Evolutionary conservation across 805 yeast genomes (phyloP).

Genomic region (Hanseniaspora vineae): DNA sequence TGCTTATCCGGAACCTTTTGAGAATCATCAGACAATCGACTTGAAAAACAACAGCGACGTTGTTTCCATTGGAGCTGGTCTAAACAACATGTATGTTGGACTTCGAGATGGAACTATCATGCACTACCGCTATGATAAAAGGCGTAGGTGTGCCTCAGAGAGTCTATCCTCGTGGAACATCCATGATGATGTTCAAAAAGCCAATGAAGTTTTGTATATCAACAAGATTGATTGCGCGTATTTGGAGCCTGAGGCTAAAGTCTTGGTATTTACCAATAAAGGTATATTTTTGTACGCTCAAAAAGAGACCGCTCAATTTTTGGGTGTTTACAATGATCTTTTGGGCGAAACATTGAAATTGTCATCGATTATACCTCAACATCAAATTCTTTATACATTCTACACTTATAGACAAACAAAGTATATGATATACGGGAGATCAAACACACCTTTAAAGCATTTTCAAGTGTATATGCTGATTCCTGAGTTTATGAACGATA

Average conservation of each 20-base stretch:
- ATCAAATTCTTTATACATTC: too few species aligned
- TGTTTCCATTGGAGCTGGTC: not conserved
- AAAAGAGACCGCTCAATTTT: too few species aligned
- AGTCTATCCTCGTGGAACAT: not conserved
- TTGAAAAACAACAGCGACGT: not conserved
- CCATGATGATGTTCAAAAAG: not conserved
- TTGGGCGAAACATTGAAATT: too few species aligned
- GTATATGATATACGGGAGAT: too few species aligned
- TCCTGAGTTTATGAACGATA: too few species aligned
- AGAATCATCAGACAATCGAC: not conserved
- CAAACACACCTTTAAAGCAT: too few species aligned
- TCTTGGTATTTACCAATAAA: not conserved
- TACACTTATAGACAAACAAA: too few species aligned
- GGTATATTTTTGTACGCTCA: not conserved
- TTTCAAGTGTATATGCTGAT: too few species aligned
- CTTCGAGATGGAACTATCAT: not conserved
- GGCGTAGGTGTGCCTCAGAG: not conserved
- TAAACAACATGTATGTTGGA: not conserved
- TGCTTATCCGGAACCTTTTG: too few species aligned
- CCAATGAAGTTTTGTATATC: not conserved
- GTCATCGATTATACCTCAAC: too few species aligned
- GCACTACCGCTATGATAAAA: too few species aligned
- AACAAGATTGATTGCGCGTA: not conserved
- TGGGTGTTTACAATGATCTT: too few species aligned
- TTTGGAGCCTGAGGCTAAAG: not conserved